Base-by-base conservation (phyloP, 2,329 filamentous ascomycete species). In the Clarireedia homoeocarpa region DNA sequence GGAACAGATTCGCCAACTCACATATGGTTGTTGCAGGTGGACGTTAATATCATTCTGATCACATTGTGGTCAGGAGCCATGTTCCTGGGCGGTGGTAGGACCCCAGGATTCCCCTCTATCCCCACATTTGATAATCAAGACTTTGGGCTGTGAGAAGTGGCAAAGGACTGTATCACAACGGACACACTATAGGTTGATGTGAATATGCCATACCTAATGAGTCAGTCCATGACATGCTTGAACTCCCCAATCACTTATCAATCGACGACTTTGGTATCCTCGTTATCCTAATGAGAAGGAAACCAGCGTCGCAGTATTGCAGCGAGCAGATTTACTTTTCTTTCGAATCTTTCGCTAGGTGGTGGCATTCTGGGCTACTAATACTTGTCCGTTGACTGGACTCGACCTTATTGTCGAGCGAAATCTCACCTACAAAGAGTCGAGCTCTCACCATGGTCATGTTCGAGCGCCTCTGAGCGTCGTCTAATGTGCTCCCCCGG, bases 161-260 rank as follows among this genome's bases (percentile, higher is more conserved):
- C 46, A 44, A 46, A 55, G 48, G 17, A 48, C 39, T 44, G 36
- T 44, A 36, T 50, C 36, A 36, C 17, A 39, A 50, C 39, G 36
- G 46, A 17, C 46, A 36, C 15, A 26, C 38, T 40, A 50, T 24
- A 50, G 53, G 53, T 44, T 55, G 26, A 55, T 50, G 53, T 55
- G 53, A 55, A 55, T 36, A 50, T 55, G 53, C 53, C 53, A 55
- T 55, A 44, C 46, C 46, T 45, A 50, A 42, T 50, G 46, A 55
- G 20, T 12, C 14, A 40, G 45, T 50, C 47, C 38, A 34, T 55
- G 46, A 55, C 38, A 42, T 55, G 38, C 46, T 55, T 55, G 53
- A 55, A 55, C 42, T 36, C 36, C 42, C 36, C 44, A 45, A 17
- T 34, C 53, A 15, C 46, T 20, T 17, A 49, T 24, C 26, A 26